phyloP scores from a whole-genome alignment of 2,329 filamentous ascomycete species.

The Xylaria sp. region DNA sequence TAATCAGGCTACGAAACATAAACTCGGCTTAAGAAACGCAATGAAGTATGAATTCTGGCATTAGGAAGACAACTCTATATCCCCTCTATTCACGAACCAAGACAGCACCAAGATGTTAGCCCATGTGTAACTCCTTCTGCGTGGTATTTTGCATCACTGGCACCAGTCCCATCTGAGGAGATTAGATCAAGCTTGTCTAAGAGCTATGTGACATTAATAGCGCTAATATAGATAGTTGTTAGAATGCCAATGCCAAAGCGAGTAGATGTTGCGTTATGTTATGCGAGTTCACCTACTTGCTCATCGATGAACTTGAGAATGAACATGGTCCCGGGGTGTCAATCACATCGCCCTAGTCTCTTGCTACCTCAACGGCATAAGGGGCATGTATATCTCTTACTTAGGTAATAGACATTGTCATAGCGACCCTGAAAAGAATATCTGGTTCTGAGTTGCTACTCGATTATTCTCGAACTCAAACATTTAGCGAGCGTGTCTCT shows the following conservation, averaged over 20 bases:
- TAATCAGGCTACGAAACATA: background rate
- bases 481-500: constrained; percentile 16
- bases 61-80: constrained; percentile 5
- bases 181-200: constrained; percentile 4
- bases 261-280: constrained; percentile 5
- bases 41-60: background rate
- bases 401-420: constrained; percentile 2
- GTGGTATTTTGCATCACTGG: constrained; percentile 10
- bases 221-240: constrained; percentile 1
- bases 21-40: constrained; percentile 8
- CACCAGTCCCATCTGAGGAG: constrained; percentile 1
- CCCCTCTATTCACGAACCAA: constrained; percentile 1
- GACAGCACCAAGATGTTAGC: constrained; percentile 5
- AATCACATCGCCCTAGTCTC: constrained; percentile 9
- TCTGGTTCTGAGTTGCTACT: constrained; percentile 17
- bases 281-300: constrained; percentile 4
- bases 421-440: constrained; percentile 20
- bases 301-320: constrained; percentile 2
- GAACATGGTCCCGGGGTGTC: constrained; percentile 14
- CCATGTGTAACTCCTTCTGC: constrained; percentile 10
- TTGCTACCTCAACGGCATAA: constrained; percentile 11
- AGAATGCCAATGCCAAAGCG: background rate
- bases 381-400: constrained; percentile 12
- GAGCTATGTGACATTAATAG: constrained; percentile 2
- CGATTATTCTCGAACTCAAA: constrained; percentile 22